A percentile compares a stretch with the other conserved stretches of the same genome.
Evolutionary conservation across 768 basidiomycete genomes (phyloP).

Genomic region (Kwoniella sp.): DNA sequence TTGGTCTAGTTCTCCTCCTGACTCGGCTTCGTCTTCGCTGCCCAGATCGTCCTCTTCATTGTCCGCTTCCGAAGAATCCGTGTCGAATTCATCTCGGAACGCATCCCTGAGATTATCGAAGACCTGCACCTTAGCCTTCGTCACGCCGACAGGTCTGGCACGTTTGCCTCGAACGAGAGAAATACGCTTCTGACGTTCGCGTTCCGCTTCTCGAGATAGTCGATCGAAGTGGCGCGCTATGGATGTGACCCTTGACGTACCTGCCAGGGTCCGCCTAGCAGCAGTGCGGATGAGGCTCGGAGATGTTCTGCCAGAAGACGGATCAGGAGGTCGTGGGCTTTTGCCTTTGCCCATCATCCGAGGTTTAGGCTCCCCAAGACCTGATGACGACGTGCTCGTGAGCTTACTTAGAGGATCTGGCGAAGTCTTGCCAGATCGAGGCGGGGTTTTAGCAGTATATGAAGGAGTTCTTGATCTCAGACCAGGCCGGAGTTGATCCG

Average conservation of each 20-base stretch:
- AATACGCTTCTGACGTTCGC: slow-evolving; percentile 64
- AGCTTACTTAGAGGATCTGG: slow-evolving; percentile 2
- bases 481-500: slow-evolving; percentile 24
- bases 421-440: slow-evolving; percentile 17
- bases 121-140: slow-evolving; percentile 83
- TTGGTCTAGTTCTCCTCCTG: slow-evolving; percentile 21
- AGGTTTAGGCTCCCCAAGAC: slow-evolving; percentile 27
- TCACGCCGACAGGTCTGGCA: slow-evolving; percentile 85
- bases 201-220: slow-evolving; percentile 66
- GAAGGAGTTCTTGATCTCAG: slow-evolving; percentile 23
- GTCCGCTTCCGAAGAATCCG: slow-evolving; percentile 64
- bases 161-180: slow-evolving; percentile 82
- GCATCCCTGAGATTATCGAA: slow-evolving; percentile 88
- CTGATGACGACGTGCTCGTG: neutral
- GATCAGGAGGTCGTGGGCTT: slow-evolving; percentile 30
- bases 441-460: slow-evolving; percentile 9
- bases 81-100: slow-evolving; percentile 72
- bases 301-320: slow-evolving; percentile 24
- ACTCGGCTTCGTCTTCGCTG: slow-evolving; percentile 45
- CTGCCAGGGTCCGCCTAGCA: slow-evolving; percentile 63
- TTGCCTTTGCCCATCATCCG: slow-evolving; percentile 51
- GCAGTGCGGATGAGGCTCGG: slow-evolving; percentile 37
- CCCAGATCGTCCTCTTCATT: slow-evolving; percentile 67
- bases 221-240: slow-evolving; percentile 91
- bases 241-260: slow-evolving; percentile 70